A percentile compares a stretch with the other conserved stretches of the same genome.
These are phyloP conservation scores for Selenicereus undatus DNA, from an alignment of 148 eudicot genomes.

Conservation along the genomic window DNA sequence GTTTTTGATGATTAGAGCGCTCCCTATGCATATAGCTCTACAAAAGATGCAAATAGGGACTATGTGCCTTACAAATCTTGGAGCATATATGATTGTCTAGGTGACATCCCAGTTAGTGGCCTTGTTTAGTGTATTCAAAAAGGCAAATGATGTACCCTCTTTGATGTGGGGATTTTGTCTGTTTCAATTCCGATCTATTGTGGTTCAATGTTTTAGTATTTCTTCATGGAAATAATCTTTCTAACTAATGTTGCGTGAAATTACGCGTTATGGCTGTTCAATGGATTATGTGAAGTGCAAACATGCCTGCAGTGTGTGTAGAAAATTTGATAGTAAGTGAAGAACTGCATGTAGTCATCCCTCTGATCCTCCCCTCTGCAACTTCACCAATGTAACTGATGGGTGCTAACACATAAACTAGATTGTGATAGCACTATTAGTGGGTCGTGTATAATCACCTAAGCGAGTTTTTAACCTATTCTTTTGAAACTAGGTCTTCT, in stretches of 20 bases:
- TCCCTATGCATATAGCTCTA: not conserved
- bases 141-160: not conserved
- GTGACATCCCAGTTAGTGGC: not conserved
- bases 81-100: not conserved
- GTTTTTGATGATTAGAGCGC: too few species aligned
- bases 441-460: not conserved
- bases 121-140: not conserved
- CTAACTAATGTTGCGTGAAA: not conserved
- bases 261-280: not conserved
- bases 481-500: too few species aligned
- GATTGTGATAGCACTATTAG: not conserved
- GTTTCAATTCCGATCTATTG: too few species aligned
- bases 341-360: not conserved
- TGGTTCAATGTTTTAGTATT: not conserved
- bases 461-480: too few species aligned
- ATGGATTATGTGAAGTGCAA: not conserved
- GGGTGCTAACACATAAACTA: not conserved
- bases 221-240: not conserved
- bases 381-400: too few species aligned
- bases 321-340: not conserved
- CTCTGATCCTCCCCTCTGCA: not conserved
- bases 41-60: not conserved
- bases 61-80: not conserved
- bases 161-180: not conserved
- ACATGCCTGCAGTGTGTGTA: not conserved